These are phyloP conservation scores for Trypanosoma brucei DNA, from an alignment of 208 protist genomes.

Conservation along the genomic window DNA sequence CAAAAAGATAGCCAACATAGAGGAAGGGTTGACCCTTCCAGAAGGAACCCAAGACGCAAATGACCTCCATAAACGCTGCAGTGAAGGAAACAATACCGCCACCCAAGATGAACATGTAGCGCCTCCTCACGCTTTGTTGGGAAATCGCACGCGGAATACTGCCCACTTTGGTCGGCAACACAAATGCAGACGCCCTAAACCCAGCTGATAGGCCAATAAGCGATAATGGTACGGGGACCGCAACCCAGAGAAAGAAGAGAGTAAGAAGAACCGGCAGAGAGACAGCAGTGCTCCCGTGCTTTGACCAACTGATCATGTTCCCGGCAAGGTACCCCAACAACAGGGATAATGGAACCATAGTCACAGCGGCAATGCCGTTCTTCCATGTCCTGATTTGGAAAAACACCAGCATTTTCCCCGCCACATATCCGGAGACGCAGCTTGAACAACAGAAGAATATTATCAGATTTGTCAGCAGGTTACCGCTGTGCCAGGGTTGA, in stretches of 20 bases:
- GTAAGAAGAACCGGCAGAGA: constrained; percentile 50
- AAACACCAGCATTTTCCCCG: constrained; percentile 83
- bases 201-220: constrained; percentile 90
- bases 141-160: constrained; percentile 95
- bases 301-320: constrained; percentile 61
- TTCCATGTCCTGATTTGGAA: constrained; percentile 81
- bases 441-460: constrained; percentile 59
- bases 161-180: constrained; percentile 81
- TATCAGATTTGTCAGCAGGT: constrained; percentile 78
- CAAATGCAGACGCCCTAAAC: constrained; percentile 62
- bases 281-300: constrained; percentile 56
- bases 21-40: constrained; percentile 93
- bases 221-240: constrained; percentile 91
- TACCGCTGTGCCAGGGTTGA: constrained; percentile 88
- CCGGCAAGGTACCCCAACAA: constrained; percentile 42
- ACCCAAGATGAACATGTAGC: constrained; percentile 26
- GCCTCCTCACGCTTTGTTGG: constrained; percentile 32
- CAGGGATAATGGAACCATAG: constrained; percentile 45
- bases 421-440: constrained; percentile 82
- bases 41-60: constrained; percentile 93
- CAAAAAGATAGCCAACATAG: constrained; percentile 93
- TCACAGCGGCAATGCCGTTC: constrained; percentile 56
- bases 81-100: constrained; percentile 93
- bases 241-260: constrained; percentile 75
- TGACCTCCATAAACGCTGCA: constrained; percentile 96